phyloP scores from a whole-genome alignment of 257 asterid genomes.

The Fraxinus excelsior region DNA sequence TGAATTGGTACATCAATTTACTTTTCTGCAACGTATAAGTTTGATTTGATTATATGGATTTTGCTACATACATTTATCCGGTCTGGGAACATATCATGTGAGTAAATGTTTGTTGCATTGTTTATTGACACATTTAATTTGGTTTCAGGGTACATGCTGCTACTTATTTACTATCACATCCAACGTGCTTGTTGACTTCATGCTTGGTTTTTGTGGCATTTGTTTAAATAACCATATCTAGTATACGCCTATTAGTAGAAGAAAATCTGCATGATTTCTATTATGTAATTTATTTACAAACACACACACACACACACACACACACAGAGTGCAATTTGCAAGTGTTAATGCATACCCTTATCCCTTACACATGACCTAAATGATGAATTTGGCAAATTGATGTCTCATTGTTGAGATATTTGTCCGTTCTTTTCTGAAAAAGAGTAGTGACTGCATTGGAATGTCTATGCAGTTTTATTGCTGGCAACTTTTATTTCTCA shows the following conservation, averaged over 20 bases:
- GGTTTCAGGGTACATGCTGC: neutral
- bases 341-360: neutral
- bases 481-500: neutral
- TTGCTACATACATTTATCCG: constrained; percentile 6
- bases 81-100: constrained; percentile 1
- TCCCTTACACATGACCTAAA: neutral
- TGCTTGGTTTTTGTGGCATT: neutral
- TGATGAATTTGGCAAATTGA: neutral
- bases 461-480: neutral
- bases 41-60: constrained; percentile 22
- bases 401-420: neutral
- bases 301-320: neutral
- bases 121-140: neutral
- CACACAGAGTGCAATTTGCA: neutral
- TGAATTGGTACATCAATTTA: constrained; percentile 66
- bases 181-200: neutral
- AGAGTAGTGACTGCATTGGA: neutral
- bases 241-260: neutral
- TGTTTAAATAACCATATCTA: neutral
- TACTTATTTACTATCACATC: neutral
- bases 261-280: neutral
- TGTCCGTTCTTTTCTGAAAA: neutral
- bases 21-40: constrained; percentile 16
- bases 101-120: neutral
- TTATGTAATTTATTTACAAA: neutral